Evolutionary conservation across 225 moss, liverwort and hornwort species (phyloP), one percentile per base, ranked within the genome.

Genomic region (Climacium dendroides): DNA sequence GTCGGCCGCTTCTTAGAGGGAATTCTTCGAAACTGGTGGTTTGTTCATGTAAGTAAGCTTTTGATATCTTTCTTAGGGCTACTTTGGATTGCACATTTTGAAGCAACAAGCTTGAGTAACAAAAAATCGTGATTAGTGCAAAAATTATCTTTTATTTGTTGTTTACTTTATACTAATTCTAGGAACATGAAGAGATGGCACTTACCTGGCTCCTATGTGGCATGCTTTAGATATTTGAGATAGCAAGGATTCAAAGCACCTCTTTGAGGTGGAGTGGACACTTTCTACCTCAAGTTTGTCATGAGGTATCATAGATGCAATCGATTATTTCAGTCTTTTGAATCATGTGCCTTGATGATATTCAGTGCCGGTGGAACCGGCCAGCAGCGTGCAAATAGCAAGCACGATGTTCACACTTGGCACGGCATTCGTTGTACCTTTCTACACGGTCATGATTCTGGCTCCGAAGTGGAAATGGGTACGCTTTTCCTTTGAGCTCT

Each of bases 381-480:
- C 92, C 80, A 94, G 90, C 85, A 90, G 93, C 60, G 90, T 94
- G 90, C 93, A 90, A 88, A 80, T 96, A 69, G 97, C 97, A 66
- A 93, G 93, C 71, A 80, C 88, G 41, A 88, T 97, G 73, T 99
- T 99, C 87, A 96, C 95, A 71, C 90, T 97, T 37, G 94, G 92
- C 69, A 97, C 97, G 83, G 99, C 99, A 61, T 92, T 97, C 82
- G 99, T 99, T 78, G 88, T 99, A 57, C 99, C 99, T 29, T 96
- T 99, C 90, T 99, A 97, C 82, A 93, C 94, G 34, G 89, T 91
- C 88, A 99, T 99, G 99, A 97, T 99, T 89, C 83, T 99, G 54
- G 99, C 97, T 65, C 99, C 99, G 9, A 91, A 91, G 76, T 93
- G 97, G 96, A 95, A 95, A 84, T 97, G 97, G 97, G 97, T 98